Evolutionary conservation across 352 stramenopile genomes (phyloP), one percentile per base, ranked within the genome.

Genomic region (Lagenidium giganteum): DNA sequence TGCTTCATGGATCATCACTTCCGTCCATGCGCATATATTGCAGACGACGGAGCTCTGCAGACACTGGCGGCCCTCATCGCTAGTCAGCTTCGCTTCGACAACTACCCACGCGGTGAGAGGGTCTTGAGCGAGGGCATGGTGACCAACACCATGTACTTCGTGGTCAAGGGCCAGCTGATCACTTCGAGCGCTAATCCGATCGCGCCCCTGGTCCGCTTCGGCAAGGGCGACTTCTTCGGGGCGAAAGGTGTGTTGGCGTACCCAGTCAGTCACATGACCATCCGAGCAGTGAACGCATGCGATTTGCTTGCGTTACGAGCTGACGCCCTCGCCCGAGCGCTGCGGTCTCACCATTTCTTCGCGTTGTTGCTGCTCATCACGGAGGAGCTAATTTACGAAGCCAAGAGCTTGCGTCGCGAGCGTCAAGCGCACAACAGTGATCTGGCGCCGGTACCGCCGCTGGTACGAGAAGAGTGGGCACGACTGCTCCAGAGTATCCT

Each of bases 401-500:
- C n/a, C 31, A 16, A 12, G 8, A 37, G n/a, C 31, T 16, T 37
- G 8, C 31, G 13, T 16, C n/a, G 20, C 5, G 14, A 8, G 8
- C 7, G 8, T 6, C 31, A 37, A 16, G 31, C 13, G 7, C 31
- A 16, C 31, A 37, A 37, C n/a, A n/a, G 7, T 37, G 8, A 37
- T 21, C 31, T 37, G 13, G 31, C 20, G 31, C 31, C 20, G 31
- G 7, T 16, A 37, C 14, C 13, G n/a, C 6, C 31, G 31, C 14
- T 16, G 31, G 8, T 8, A 21, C 31, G 31, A 43, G 44, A 51
- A 29, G 32, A 18, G 7, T 8, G 42, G 11, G 43, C 24, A 28
- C 47, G 37, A 2, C 12, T 54, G 14, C 47, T 28, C 22, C 40
- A 54, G 74, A 87, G 37, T n/a, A n/a, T n/a, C n/a, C n/a, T n/a